Base-by-base conservation (phyloP, 2,329 filamentous ascomycete genomes). In the Hypoxylon sp. region DNA sequence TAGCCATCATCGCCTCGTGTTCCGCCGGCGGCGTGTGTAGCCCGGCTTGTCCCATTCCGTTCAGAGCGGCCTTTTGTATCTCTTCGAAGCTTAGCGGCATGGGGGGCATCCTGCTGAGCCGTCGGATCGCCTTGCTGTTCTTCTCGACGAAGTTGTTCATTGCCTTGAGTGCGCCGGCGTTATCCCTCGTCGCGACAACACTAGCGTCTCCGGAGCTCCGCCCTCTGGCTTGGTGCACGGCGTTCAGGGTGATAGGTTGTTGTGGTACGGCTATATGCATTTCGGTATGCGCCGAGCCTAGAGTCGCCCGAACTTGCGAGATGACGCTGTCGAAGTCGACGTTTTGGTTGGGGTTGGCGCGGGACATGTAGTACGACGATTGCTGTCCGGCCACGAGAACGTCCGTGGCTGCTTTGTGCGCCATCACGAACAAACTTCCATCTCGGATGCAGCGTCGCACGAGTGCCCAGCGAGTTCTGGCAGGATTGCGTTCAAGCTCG, bases 401-500 rank as follows among this genome's bases (percentile, higher is more conserved):
- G 4, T 68, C 60, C 0, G 62, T 60, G 32, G 59, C 61, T 17
- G 77, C 72, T 6, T 74, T 74, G 44, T 79, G 77, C 0, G 82
- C 75, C 17, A 85, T 74, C 1, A 85, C 73, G 67, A 86, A 86
- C 62, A 86, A 80, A 0, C 79, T 83, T 0, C 84, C 83, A 49
- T 86, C 83, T 4, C 76, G 75, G 13, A 86, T 77, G 43, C 79
- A 81, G 30, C 80, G 77, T 0, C 80, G 77, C 6, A 86, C 75
- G 2, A 85, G 78, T 17, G 81, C 78, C 84, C 84, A 87, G 4
- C 84, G 75, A 0, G 83, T 81, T 4, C 84, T 75, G 0, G 84
- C 84, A 0, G 84, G 84, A 66, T 85, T 85, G 20, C 75, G 77
- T 71, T 86, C 84, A 4, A 86, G 76, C 59, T 81, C 80, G 0